Evolutionary conservation across 1,284 basidiomycete genomes (phyloP), one percentile per base, ranked within the genome.

Genomic region (Tylopilus sp.): DNA sequence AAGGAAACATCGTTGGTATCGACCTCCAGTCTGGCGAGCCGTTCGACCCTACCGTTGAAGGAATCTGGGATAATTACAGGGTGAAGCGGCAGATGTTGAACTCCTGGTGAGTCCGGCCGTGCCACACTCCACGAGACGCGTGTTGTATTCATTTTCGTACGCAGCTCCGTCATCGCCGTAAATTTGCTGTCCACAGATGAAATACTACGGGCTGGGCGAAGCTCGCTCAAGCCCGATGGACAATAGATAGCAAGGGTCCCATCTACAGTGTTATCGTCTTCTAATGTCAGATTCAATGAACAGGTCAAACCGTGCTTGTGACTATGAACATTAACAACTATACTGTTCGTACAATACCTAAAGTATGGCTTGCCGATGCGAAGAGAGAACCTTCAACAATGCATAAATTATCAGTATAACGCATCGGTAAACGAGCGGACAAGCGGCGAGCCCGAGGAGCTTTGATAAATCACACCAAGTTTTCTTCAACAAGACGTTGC

Each of bases 71-170:
- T 71, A 99, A 99, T 73, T 99, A 97, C 71, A 79, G 96, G 53
- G 96, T 99, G 55, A 99, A 99, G 77, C 78, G 95, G 56, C 96
- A 99, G 66, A 96, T 99, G 93, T 74, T 99, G 51, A 95, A 99
- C 67, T 94, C 91, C 64, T 91, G 90, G 91, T 92, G 62, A 66
- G 83, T 67, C 41, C 38, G 37, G 46, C 44, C 46, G 44, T 44
- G 47, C 30, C 33, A 48, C 30, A 48, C 30, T 41, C 52, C 52
- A 53, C 49, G 40, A 52, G 6, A 48, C 54, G 57, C 48, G 45
- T 64, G 52, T 56, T 63, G 50, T 51, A 37, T 53, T 56, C 49
- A 57, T 44, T 53, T 50, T 58, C 54, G 54, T 39, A 36, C 48
- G 46, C 62, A 95, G 93, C 71, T 94, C 95, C 55, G 96, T 99